Base-by-base conservation (phyloP, 1,139 yeast genomes). In the Hyphopichia fennica region DNA sequence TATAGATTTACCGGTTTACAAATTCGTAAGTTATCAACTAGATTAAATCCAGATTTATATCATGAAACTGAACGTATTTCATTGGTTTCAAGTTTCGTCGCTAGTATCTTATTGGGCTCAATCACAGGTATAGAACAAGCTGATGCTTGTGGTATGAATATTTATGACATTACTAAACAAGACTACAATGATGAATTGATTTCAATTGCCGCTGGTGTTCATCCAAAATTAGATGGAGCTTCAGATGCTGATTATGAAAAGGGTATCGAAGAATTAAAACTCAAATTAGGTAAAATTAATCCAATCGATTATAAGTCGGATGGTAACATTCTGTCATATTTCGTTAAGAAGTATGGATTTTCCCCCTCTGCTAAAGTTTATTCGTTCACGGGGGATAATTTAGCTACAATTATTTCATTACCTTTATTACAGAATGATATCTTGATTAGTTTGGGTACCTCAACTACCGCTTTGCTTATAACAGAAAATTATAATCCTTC, bases 1-100 rank as follows among this genome's bases (percentile, higher is more conserved):
- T 87, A 84, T 57, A 72, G 97, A 47, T 90, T 90, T 58, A 89
- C 96, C 0, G 97, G 96, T 0, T 81, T 93, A 18, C 97, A 90
- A 65, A 88, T 90, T 41, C 70, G 93, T 51, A 87, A 87, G 55
- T 66, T 90, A 41, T 82, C 85, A 1, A 77, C 75, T 27, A 64
- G 78, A 33, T 67, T 56, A 9, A 56, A 74, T 41, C 80, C 82
- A 0, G 70, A 72, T n/a, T 62, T 68, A 15, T 89, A 86, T 62
- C 58, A 61, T 3, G 56, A 72, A 2, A 87, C 96, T 1, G 58
- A 61, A 20, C 67, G 86, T 42, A 86, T 90, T 38, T 79, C 91
- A 0, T 67, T 90, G 41, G 91, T 89, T 2, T 87, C 96, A 1
- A 82, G 87, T 43, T 90, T 90, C 57, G 67, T 89, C 31, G 83